Conservation (phyloP, 768 basidiomycete genomes). For the Hericium alpestre region DNA sequence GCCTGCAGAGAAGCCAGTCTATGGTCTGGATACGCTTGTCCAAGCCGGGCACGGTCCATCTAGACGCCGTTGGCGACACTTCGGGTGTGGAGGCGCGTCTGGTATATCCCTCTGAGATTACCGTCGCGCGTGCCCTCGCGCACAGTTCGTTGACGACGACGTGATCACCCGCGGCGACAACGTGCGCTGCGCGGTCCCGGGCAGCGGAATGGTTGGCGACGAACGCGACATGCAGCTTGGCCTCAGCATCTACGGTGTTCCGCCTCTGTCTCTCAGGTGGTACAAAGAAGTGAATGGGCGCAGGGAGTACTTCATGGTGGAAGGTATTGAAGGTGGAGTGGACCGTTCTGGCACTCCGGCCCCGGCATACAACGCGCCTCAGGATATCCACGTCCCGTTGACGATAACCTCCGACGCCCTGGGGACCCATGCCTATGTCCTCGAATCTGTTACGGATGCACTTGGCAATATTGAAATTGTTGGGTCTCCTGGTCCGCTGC, state of each 20-base stretch:
- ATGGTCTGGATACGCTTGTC: conserved; percentile 61
- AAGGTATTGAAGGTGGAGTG: conserved; percentile 65
- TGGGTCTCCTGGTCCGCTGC: conserved; percentile 1
- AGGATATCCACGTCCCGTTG: conserved; percentile 59
- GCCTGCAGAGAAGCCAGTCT: conserved; percentile 65
- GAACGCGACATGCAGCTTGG: conserved; percentile 43
- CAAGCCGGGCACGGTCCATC: conserved; percentile 63
- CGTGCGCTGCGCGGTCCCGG: conserved; percentile 43
- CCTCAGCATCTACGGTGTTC: conserved; percentile 62
- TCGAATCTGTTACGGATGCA: conserved; percentile 78
- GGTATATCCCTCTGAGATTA: conserved; percentile 49
- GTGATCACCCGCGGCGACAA: conserved; percentile 30
- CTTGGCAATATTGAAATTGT: conserved; percentile 50
- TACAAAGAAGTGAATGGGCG: conserved; percentile 55
- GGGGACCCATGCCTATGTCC: conserved; percentile 60
- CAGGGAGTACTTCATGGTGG: conserved; percentile 65
- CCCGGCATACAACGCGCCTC: conserved; percentile 26
- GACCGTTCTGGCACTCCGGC: conserved; percentile 18
- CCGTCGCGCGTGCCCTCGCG: conserved; percentile 73
- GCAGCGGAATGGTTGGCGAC: conserved; percentile 34
- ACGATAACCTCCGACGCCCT: conserved; percentile 49
- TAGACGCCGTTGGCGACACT: conserved; percentile 65
- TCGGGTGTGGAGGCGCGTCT: conserved; percentile 67
- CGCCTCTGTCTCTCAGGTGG: conserved; percentile 73
- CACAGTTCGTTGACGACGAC: conserved; percentile 44